A percentile compares a stretch with the other conserved stretches of the same genome.
Evolutionary conservation across 1,284 basidiomycete species (phyloP).

Genomic region (Cutaneotrichosporon sp.): DNA sequence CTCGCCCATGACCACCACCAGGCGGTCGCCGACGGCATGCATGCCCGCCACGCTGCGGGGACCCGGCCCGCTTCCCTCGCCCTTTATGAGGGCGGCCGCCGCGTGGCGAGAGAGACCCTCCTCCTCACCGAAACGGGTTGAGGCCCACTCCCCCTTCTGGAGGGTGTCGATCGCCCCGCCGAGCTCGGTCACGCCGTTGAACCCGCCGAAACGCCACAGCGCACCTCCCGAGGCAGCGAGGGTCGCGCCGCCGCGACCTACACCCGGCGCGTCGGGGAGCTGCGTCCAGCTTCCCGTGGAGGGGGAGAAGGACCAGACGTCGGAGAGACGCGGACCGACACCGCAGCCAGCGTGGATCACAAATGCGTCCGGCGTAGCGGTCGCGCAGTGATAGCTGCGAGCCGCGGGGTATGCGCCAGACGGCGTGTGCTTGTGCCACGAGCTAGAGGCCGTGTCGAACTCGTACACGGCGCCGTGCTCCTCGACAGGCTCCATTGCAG

Average conservation of each 20-base stretch:
- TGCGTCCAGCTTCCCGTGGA: slow-evolving; percentile 20
- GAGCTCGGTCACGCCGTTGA: slow-evolving; percentile 36
- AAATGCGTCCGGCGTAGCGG: slow-evolving; percentile 17
- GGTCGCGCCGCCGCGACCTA: slow-evolving; percentile 32
- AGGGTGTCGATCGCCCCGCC: slow-evolving; percentile 35
- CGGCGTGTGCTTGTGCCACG: slow-evolving; percentile 27
- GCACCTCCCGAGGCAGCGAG: slow-evolving; percentile 19
- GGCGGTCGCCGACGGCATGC: slow-evolving; percentile 17
- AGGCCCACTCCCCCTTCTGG: slow-evolving; percentile 5
- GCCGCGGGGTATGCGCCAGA: slow-evolving; percentile 17
- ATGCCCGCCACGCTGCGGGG: slow-evolving; percentile 32
- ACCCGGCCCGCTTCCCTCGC: slow-evolving; percentile 20
- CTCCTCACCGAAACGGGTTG: slow-evolving; percentile 14
- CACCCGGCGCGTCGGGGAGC: slow-evolving; percentile 31
- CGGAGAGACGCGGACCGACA: slow-evolving; percentile 26
- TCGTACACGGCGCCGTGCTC: slow-evolving; percentile 31
- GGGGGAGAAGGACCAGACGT: slow-evolving; percentile 35
- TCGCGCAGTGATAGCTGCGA: slow-evolving; percentile 31
- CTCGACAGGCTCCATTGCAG: slow-evolving; percentile 32
- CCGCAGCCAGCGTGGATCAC: slow-evolving; percentile 34
- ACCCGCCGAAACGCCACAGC: slow-evolving; percentile 38
- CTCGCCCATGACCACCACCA: slow-evolving; percentile 32
- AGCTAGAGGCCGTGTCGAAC: slow-evolving; percentile 24
- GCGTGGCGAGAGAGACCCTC: slow-evolving; percentile 23
- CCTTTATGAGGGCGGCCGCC: background rate